Evolutionary conservation across 2,329 filamentous ascomycete genomes (phyloP), one percentile per base, ranked within the genome.

Genomic region (Magnaporthales sp.): DNA sequence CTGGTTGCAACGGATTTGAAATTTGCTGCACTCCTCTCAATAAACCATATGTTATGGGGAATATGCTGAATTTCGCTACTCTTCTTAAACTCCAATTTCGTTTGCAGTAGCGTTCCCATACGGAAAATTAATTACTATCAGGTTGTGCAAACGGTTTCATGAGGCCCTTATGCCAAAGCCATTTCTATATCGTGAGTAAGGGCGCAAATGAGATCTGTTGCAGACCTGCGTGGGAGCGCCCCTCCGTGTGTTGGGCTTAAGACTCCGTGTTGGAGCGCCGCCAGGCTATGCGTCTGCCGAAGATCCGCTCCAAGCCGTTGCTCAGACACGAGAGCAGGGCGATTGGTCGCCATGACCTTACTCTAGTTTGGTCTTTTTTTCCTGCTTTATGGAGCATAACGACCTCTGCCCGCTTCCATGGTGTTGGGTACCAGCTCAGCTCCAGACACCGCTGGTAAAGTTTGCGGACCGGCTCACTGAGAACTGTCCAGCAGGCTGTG

Each of bases 291-390:
- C 60, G 22, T 29, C 60, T 62, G 22, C 24, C 66, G 46, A 69
- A 62, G 1, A 70, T 56, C 19, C 69, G 29, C 58, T 70, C 62
- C 15, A 69, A 66, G 2, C 65, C 67, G 58, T 70, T 68, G 15
- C 67, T 46, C 4, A 70, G 32, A 38, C 63, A 70, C 19, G 62
- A 69, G 8, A 70, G 63, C 22, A 70, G 66, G 10, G 68, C 38
- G 54, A 70, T 70, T 22, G 63, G 66, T 22, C 65, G 64, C 62
- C 32, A 70, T 9, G 63, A 66, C 29, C 65, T 26, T 11, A 54
- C 19, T 13, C 24, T 30, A 22, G 62, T 65, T 26, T 11, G 13
- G 62, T 69, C 63, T 46, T 27, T 62, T n/a, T 63, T 67, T 68
- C 22, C 64, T n/a, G 15, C 22, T 54, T 70, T 70, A 19, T 31